A percentile compares a stretch with the other conserved stretches of the same genome.
Conservation (phyloP, 768 basidiomycete species). For the Kwoniella dejecticola region DNA sequence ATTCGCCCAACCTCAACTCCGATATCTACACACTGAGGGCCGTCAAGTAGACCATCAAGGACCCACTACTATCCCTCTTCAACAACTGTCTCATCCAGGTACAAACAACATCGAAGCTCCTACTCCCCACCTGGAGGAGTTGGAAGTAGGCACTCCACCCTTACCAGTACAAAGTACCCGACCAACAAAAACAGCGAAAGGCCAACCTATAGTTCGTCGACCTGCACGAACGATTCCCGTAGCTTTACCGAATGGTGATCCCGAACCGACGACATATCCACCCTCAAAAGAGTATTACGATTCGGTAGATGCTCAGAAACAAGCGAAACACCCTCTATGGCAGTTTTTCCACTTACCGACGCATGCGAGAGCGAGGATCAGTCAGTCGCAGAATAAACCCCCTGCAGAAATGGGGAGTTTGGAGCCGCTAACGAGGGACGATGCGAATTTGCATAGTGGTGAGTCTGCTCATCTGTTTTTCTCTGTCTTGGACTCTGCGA, state of each 20-base stretch:
- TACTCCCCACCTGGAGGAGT: conserved; percentile 3
- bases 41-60: conserved; percentile 46
- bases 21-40: conserved; percentile 43
- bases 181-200: conserved; percentile 39
- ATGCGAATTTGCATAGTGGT: conserved; percentile 39
- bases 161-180: conserved; percentile 9
- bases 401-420: conserved; percentile 39
- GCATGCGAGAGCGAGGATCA: conserved; percentile 16
- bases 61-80: conserved; percentile 25
- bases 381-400: conserved; percentile 11
- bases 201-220: conserved; percentile 37
- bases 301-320: conserved; percentile 5
- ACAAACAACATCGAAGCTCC: too few relatives aligned
- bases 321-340: conserved; percentile 48
- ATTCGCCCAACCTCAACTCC: neutral
- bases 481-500: too few relatives aligned
- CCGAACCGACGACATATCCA: conserved; percentile 40
- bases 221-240: conserved; percentile 37
- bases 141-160: conserved; percentile 5
- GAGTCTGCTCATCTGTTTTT: too few relatives aligned
- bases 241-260: conserved; percentile 32
- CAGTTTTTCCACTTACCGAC: conserved; percentile 50
- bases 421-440: conserved; percentile 28
- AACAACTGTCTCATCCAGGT: conserved; percentile 14
- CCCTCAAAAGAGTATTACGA: conserved; percentile 36